Evolutionary conservation across 345 rosid genomes (phyloP).

Genomic region (Psidium guajava): DNA sequence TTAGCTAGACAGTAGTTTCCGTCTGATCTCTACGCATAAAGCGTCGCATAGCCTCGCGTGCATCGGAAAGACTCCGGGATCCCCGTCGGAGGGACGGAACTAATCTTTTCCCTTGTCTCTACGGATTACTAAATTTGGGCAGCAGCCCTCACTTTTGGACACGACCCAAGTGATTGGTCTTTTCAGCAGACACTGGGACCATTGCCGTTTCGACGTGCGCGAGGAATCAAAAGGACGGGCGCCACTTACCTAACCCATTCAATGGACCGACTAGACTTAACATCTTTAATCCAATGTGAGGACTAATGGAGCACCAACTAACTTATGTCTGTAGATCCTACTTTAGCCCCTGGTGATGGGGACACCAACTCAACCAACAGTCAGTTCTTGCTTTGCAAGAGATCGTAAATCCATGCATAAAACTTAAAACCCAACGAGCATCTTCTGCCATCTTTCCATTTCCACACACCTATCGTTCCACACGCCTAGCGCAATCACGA

Average conservation of each 20-base stretch:
- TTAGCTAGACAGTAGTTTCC: too few species aligned
- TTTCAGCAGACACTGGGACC: not conserved
- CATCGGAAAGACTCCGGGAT: not conserved
- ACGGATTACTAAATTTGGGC: not conserved
- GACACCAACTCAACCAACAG: not conserved
- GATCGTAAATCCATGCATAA: too few species aligned
- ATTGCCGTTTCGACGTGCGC: not conserved
- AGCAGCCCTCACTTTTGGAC: not conserved
- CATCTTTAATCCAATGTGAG: too few species aligned
- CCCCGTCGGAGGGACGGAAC: not conserved
- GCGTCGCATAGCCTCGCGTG: too few species aligned
- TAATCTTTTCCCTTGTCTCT: not conserved
- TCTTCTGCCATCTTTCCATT: too few species aligned
- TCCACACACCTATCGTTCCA: too few species aligned
- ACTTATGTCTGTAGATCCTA: not conserved
- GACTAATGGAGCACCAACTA: not conserved
- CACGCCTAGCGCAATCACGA: too few species aligned
- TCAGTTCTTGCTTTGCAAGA: not conserved
- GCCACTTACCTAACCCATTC: not conserved
- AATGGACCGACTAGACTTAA: not conserved
- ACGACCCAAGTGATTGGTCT: not conserved
- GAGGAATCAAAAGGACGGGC: not conserved
- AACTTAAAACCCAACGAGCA: too few species aligned
- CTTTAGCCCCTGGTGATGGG: not conserved
- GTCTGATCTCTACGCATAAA: too few species aligned